Percentiles rank a stretch among this genome's conserved stretches.
Evolutionary conservation across 805 yeast species (phyloP).

Genomic region (Ogataea zsoltii): DNA sequence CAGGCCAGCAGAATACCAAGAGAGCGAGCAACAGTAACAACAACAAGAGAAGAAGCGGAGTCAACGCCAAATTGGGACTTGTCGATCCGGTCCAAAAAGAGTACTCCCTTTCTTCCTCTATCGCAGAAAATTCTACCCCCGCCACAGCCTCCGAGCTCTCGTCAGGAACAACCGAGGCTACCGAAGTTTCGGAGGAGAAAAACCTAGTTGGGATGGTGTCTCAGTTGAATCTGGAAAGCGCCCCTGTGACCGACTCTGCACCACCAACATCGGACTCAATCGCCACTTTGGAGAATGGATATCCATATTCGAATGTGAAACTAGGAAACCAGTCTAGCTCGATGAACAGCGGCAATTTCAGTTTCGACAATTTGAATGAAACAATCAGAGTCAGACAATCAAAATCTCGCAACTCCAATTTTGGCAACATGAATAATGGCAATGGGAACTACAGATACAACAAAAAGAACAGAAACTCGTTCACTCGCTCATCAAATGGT

Average conservation of each 20-base stretch:
- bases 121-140: slow-evolving; percentile 7
- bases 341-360: slow-evolving; percentile 1
- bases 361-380: slow-evolving; percentile 8
- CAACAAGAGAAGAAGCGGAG: slow-evolving; percentile 5
- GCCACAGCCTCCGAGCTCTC: slow-evolving; percentile 11
- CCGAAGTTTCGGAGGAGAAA: slow-evolving; percentile 15
- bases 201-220: slow-evolving; percentile 7
- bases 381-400: slow-evolving; percentile 6
- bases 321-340: slow-evolving; percentile 2
- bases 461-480: slow-evolving; percentile 14
- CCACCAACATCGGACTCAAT: slow-evolving; percentile 17
- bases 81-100: not conserved
- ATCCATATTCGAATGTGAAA: slow-evolving; percentile 2
- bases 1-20: slow-evolving; percentile 1
- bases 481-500: slow-evolving; percentile 9
- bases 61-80: not conserved
- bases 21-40: slow-evolving; percentile 1
- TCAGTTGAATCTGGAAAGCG: slow-evolving; percentile 5
- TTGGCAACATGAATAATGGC: not conserved
- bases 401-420: slow-evolving; percentile 10
- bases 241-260: slow-evolving; percentile 9
- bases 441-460: slow-evolving; percentile 7
- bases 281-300: slow-evolving; percentile 11
- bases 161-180: slow-evolving; percentile 13
- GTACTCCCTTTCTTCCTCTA: not conserved